A percentile compares a stretch with the other conserved stretches of the same genome.
phyloP scores from a whole-genome alignment of 2,329 filamentous ascomycete species.

The Aspergillus cejpii region DNA sequence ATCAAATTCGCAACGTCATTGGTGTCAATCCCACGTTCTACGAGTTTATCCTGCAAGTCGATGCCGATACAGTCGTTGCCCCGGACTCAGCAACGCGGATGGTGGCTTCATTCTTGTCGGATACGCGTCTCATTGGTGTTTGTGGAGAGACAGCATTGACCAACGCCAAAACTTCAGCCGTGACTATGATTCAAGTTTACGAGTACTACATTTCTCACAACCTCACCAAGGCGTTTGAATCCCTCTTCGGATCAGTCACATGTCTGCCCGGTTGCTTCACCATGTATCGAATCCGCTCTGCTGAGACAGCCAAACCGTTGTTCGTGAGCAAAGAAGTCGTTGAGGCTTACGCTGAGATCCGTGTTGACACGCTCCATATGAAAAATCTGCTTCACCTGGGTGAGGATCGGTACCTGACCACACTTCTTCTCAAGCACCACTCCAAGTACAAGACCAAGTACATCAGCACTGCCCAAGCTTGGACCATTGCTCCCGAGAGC shows the following conservation, averaged over 20 bases:
- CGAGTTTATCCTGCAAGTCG: constrained; percentile 92
- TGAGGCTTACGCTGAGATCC: constrained; percentile 80
- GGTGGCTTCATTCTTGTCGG: constrained; percentile 81
- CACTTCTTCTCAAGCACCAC: constrained; percentile 85
- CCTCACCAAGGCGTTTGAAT: constrained; percentile 92
- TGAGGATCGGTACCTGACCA: constrained; percentile 96
- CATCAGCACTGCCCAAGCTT: constrained; percentile 83
- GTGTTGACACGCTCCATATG: constrained; percentile 96
- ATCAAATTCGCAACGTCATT: constrained; percentile 97
- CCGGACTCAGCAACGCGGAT: constrained; percentile 86
- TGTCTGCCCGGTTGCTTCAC: constrained; percentile 98
- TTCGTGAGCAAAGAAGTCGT: constrained; percentile 93
- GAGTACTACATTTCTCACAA: constrained; percentile 99
- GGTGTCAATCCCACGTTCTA: constrained; percentile 98
- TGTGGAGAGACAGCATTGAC: constrained; percentile 92
- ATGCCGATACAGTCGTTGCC: constrained; percentile 92
- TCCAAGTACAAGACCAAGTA: constrained; percentile 98
- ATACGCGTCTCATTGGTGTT: constrained; percentile 85
- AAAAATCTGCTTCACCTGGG: constrained; percentile 96
- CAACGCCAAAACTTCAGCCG: constrained; percentile 86
- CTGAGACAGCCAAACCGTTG: constrained; percentile 88
- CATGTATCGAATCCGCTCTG: constrained; percentile 95
- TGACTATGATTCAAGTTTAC: constrained; percentile 99
- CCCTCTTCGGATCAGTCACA: constrained; percentile 92
- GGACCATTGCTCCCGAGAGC: constrained; percentile 93